Percentiles rank a stretch among this genome's conserved stretches.
Conservation (phyloP, 192 early-diverging fungal species). For the Chytriomyces hyalinus region DNA sequence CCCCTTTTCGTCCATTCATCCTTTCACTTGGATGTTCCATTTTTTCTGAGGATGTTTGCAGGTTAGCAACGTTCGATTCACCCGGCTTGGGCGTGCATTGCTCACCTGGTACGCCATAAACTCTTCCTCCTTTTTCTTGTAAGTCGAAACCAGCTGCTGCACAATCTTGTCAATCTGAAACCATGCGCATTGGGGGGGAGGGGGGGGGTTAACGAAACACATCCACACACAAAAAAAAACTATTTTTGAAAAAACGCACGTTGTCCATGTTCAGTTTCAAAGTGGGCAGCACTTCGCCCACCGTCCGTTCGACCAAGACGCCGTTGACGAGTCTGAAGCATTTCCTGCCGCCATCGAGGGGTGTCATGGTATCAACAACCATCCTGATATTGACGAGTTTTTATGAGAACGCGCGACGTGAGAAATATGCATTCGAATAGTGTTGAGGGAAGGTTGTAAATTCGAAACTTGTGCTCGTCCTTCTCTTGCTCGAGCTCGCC, state of each 20-base stretch:
- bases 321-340: conserved; percentile 94
- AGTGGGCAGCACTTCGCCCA: conserved; percentile 88
- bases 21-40: conserved; percentile 78
- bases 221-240: background rate
- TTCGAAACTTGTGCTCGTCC: conserved; percentile 86
- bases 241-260: conserved; percentile 52
- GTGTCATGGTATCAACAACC: conserved; percentile 92
- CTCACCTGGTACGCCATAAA: conserved; percentile 70
- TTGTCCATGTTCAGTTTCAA: conserved; percentile 85
- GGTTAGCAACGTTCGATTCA: background rate
- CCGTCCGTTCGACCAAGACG: conserved; percentile 90
- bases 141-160: conserved; percentile 72
- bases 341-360: conserved; percentile 81
- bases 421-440: background rate
- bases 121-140: conserved; percentile 90
- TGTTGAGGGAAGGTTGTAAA: background rate
- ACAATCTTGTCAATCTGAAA: conserved; percentile 77
- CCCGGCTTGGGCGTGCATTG: background rate
- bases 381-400: conserved; percentile 51
- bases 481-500: conserved; percentile 92
- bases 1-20: background rate
- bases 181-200: background rate
- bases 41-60: conserved; percentile 70
- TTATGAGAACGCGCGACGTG: background rate
- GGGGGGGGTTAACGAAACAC: background rate